Conservation (phyloP, 1,284 basidiomycete species). For the Marasmius oreades region DNA sequence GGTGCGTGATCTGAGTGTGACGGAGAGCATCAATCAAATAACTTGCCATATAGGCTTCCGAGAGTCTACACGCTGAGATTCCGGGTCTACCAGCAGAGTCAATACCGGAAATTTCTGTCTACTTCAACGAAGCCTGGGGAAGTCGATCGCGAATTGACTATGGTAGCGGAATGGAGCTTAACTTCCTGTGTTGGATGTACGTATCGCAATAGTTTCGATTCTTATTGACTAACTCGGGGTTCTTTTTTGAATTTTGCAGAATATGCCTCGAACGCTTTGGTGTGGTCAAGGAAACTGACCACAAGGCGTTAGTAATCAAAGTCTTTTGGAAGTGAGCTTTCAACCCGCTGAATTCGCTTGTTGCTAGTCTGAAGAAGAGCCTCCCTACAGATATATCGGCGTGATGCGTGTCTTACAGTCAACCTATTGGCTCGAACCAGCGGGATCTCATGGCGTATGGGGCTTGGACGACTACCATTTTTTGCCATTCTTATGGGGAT, state of each 20-base stretch:
- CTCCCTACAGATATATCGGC: constrained; percentile 65
- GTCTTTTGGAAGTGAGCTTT: constrained; percentile 83
- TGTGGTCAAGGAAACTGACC: constrained; percentile 66
- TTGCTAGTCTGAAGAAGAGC: not conserved
- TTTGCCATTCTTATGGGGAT: constrained; percentile 89
- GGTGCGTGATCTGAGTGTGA: constrained; percentile 37
- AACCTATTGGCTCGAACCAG: constrained; percentile 97
- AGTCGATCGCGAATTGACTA: constrained; percentile 94
- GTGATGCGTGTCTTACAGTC: constrained; percentile 92
- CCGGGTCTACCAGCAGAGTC: constrained; percentile 57
- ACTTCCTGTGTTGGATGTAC: constrained; percentile 96
- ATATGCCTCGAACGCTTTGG: constrained; percentile 79
- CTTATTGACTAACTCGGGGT: not conserved
- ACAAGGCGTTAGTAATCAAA: constrained; percentile 74
- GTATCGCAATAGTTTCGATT: constrained; percentile 27
- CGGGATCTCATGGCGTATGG: constrained; percentile 98
- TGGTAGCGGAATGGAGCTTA: constrained; percentile 98
- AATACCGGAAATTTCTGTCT: constrained; percentile 68
- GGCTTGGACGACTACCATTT: constrained; percentile 98
- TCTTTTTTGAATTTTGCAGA: constrained; percentile 48
- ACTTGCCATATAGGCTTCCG: constrained; percentile 33
- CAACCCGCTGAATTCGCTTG: not conserved
- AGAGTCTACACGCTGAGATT: constrained; percentile 52
- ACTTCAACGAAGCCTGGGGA: constrained; percentile 90
- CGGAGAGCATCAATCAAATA: constrained; percentile 3